phyloP scores from a whole-genome alignment of 805 yeast species.

The Huiozyma sinensis region DNA sequence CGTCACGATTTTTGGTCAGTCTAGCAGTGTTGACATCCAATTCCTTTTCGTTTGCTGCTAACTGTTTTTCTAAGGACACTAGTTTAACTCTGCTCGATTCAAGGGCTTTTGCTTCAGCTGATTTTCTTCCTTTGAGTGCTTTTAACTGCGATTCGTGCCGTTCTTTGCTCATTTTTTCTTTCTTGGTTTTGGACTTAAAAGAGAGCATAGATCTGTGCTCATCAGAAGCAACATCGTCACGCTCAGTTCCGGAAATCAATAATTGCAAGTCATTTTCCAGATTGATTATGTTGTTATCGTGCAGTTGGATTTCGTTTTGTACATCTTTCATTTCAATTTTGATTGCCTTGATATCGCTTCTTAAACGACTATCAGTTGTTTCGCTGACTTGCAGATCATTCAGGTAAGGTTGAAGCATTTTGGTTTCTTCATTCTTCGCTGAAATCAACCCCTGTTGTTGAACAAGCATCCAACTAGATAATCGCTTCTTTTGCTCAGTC shows the following conservation, averaged over 20 bases:
- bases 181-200: constrained; percentile 5
- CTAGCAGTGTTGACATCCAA: constrained; percentile 26
- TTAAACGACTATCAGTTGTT: constrained; percentile 20
- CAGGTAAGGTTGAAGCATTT: constrained; percentile 33
- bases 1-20: constrained; percentile 28
- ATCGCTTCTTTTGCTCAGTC: constrained; percentile 8
- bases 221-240: not conserved
- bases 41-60: constrained; percentile 27
- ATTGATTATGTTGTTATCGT: constrained; percentile 26
- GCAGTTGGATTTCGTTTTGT: constrained; percentile 31
- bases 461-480: constrained; percentile 18
- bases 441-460: constrained; percentile 20
- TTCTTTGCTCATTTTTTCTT: constrained; percentile 6
- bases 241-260: constrained; percentile 5
- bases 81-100: constrained; percentile 12
- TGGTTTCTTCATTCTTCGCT: constrained; percentile 21
- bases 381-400: constrained; percentile 32
- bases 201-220: constrained; percentile 18
- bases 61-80: constrained; percentile 28
- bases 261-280: constrained; percentile 16
- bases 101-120: constrained; percentile 23
- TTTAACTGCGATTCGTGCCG: not conserved
- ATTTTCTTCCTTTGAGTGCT: constrained; percentile 15
- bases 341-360: constrained; percentile 28
- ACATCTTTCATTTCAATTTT: not conserved